Conservation (phyloP, 331 rosid species). For the Rhamnella rubrinervis region DNA sequence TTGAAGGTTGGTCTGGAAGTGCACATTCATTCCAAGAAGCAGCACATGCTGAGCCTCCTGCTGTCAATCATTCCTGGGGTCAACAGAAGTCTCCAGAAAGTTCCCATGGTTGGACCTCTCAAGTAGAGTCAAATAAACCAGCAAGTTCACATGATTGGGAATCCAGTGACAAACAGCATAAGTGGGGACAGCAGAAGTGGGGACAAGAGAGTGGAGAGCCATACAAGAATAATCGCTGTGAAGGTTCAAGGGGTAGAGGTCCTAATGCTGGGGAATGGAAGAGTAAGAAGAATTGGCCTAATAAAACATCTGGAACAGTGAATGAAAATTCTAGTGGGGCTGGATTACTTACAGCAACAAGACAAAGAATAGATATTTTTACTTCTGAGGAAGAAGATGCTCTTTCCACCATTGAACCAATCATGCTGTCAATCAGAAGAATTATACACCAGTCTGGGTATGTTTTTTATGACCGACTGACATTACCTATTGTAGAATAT, state of each 20-base stretch:
- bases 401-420: slow-evolving; percentile 56
- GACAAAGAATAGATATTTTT: slow-evolving; percentile 63
- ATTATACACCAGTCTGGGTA: slow-evolving; percentile 88
- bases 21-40: background rate
- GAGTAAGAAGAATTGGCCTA: slow-evolving; percentile 50
- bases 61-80: background rate
- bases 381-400: slow-evolving; percentile 79
- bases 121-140: slow-evolving; percentile 1
- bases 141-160: slow-evolving; percentile 57
- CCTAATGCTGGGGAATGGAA: slow-evolving; percentile 63
- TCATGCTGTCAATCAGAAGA: slow-evolving; percentile 62
- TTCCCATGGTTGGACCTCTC: slow-evolving; percentile 23
- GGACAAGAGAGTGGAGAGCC: slow-evolving; percentile 13
- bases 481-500: background rate
- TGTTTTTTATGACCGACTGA: slow-evolving; percentile 14
- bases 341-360: slow-evolving; percentile 47
- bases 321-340: slow-evolving; percentile 23
- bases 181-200: slow-evolving; percentile 4
- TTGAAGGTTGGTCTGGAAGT: background rate
- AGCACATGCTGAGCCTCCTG: background rate
- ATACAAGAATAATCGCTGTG: slow-evolving; percentile 51
- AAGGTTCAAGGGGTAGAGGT: slow-evolving; percentile 68
- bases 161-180: slow-evolving; percentile 25
- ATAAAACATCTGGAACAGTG: slow-evolving; percentile 34
- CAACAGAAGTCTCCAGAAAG: slow-evolving; percentile 14